These are phyloP conservation scores for Clavaria fumosa DNA, from an alignment of 768 basidiomycete species.

Conservation along the genomic window DNA sequence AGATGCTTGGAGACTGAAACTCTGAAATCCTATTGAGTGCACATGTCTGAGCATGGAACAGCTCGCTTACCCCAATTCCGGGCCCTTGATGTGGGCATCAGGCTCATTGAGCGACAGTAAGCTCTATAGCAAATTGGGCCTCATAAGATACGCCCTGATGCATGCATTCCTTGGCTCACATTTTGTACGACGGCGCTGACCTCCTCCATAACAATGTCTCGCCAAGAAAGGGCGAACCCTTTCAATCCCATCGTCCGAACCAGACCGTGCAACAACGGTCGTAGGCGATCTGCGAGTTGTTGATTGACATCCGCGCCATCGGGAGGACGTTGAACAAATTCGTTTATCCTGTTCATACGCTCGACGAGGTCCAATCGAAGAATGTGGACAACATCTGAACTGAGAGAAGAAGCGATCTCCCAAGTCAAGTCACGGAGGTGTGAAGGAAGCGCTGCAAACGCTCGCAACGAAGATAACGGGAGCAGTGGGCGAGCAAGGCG, in stretches of 20 bases:
- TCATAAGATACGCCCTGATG: neutral
- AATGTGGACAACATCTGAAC: constrained; percentile 60
- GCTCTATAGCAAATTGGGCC: constrained; percentile 1
- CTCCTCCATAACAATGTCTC: constrained; percentile 49
- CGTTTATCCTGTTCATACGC: constrained; percentile 29
- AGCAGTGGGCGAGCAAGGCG: constrained; percentile 18
- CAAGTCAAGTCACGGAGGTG: constrained; percentile 57
- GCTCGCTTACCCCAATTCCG: constrained; percentile 1
- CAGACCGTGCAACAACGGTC: constrained; percentile 66
- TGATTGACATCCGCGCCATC: constrained; percentile 20
- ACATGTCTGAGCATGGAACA: constrained; percentile 3
- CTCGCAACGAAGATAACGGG: constrained; percentile 50
- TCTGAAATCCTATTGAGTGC: too few species aligned
- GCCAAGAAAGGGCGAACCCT: constrained; percentile 54
- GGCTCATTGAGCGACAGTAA: too few species aligned
- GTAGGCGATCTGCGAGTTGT: constrained; percentile 44
- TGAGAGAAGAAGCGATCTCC: constrained; percentile 64
- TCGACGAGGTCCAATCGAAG: constrained; percentile 51
- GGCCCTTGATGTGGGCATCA: too few species aligned
- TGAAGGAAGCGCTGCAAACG: constrained; percentile 61
- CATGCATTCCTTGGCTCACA: constrained; percentile 43
- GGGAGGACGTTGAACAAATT: too few species aligned
- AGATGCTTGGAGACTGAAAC: too few species aligned
- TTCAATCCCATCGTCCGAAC: constrained; percentile 55
- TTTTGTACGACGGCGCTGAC: too few species aligned